Conservation (phyloP, 1,284 basidiomycete genomes). For the Cystobasidiaceae sp. region DNA sequence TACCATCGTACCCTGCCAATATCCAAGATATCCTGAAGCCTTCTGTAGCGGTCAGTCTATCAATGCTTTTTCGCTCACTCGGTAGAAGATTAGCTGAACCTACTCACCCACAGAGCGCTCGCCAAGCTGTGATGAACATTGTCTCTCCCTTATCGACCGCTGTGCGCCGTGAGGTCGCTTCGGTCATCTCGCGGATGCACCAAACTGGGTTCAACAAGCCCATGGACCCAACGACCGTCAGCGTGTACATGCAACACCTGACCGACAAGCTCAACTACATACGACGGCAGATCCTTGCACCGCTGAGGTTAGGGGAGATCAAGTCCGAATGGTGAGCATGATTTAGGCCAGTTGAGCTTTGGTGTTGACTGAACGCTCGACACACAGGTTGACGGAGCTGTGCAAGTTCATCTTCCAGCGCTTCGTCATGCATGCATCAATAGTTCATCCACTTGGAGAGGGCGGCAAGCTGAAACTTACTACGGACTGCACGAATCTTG, state of each 20-base stretch:
- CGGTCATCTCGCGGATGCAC: constrained; percentile 74
- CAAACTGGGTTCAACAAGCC: constrained; percentile 70
- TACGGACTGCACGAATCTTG: constrained; percentile 90
- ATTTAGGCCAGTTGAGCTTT: too few relatives aligned
- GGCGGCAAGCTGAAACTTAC: constrained; percentile 83
- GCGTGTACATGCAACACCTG: constrained; percentile 82
- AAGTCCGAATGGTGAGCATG: constrained; percentile 65
- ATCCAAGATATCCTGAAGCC: constrained; percentile 60
- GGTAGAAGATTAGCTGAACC: constrained; percentile 2
- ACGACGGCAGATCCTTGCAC: constrained; percentile 65
- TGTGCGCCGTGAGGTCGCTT: constrained; percentile 69
- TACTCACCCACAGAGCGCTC: constrained; percentile 61
- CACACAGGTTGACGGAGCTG: constrained; percentile 63
- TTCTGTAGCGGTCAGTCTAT: constrained; percentile 58
- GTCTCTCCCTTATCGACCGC: constrained; percentile 65
- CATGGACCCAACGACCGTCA: constrained; percentile 58
- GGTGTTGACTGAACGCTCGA: too few relatives aligned
- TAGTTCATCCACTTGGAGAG: constrained; percentile 80
- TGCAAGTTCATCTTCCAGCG: constrained; percentile 64
- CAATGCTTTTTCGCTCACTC: too few relatives aligned
- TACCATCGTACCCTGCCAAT: constrained; percentile 63
- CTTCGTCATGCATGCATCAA: constrained; percentile 83
- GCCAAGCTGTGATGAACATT: constrained; percentile 58
- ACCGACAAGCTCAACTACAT: constrained; percentile 76
- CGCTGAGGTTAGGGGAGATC: constrained; percentile 64